Evolutionary conservation across 1,284 basidiomycete genomes (phyloP), one percentile per base, ranked within the genome.

Genomic region (Sanghuangporus baumii): DNA sequence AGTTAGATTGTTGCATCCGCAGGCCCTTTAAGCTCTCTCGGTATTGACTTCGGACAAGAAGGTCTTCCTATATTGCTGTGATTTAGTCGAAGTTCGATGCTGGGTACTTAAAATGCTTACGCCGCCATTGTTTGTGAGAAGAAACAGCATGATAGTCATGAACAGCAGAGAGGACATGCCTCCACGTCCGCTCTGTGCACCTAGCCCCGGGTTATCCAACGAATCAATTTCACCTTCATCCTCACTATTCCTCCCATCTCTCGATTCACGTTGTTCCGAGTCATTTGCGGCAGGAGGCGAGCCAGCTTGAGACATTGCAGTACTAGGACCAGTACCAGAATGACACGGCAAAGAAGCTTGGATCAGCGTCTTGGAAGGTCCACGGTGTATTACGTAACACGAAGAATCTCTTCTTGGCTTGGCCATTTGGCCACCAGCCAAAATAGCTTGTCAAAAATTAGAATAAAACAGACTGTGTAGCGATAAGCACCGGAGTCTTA

Each of bases 91-190:
- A 11, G 14, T 26, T 36, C n/a, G 6, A 23, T 59, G 6, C 12
- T 41, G 34, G 31, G 9, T 20, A 52, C 16, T 16, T 40, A 36
- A 37, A 12, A 52, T 31, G n/a, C 37, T n/a, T 37, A 60, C 59
- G 11, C 80, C 78, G 64, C 79, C 84, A 66, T 86, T 84, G 68
- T 84, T 88, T 40, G 86, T 88, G 71, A 92, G 81, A 79, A 92
- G 80, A 73, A 88, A 91, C 37, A 92, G 77, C 71, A 91, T 78
- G 66, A 91, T 81, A 66, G 79, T 82, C 65, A 91, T 78, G 75
- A 92, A 85, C 38, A 91, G 76, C 68, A 92, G 82, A n/a, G 86
- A 86, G 1, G 88, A 82, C 55, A 91, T 75, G 6, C 86, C 84
- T 72, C 81, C 81, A 3, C 85, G 78, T 16, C 52, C 41, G 18